Evolutionary conservation across 805 yeast species (phyloP).

Genomic region (Wickerhamomyces hampshirensis): DNA sequence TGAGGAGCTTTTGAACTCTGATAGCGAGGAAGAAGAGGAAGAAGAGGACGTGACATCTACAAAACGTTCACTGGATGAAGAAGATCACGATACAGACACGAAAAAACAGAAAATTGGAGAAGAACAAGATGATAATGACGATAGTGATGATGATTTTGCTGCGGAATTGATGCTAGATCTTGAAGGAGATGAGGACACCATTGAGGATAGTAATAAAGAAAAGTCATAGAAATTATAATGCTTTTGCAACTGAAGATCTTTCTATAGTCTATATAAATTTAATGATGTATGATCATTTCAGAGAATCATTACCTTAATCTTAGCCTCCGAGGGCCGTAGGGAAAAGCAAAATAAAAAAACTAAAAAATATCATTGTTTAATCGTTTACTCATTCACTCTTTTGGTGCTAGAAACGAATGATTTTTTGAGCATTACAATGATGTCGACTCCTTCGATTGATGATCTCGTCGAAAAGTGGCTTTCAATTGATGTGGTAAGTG

Average conservation of each 20-base stretch:
- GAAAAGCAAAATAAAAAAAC: too few species aligned
- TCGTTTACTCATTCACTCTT: too few species aligned
- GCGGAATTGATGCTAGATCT: constrained; percentile 27
- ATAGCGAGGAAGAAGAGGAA: constrained; percentile 20
- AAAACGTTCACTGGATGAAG: constrained; percentile 10
- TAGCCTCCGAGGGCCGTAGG: neutral
- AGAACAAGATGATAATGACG: constrained; percentile 21
- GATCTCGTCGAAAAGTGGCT: neutral
- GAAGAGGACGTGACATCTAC: constrained; percentile 13
- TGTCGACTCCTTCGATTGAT: neutral
- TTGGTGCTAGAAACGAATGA: too few species aligned
- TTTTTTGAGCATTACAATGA: neutral
- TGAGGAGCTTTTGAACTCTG: constrained; percentile 8
- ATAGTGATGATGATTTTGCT: constrained; percentile 27
- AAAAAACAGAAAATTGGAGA: constrained; percentile 28
- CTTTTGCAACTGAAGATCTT: too few species aligned
- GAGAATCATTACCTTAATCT: too few species aligned
- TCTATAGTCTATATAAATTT: too few species aligned
- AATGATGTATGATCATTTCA: too few species aligned
- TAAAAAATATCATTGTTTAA: too few species aligned
- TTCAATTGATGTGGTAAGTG: neutral
- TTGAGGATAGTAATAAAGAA: too few species aligned
- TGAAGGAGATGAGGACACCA: constrained; percentile 19
- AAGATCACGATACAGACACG: constrained; percentile 20
- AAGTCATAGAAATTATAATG: too few species aligned